Base-by-base conservation (phyloP, 2,329 filamentous ascomycete species). In the Zarea fungicola region DNA sequence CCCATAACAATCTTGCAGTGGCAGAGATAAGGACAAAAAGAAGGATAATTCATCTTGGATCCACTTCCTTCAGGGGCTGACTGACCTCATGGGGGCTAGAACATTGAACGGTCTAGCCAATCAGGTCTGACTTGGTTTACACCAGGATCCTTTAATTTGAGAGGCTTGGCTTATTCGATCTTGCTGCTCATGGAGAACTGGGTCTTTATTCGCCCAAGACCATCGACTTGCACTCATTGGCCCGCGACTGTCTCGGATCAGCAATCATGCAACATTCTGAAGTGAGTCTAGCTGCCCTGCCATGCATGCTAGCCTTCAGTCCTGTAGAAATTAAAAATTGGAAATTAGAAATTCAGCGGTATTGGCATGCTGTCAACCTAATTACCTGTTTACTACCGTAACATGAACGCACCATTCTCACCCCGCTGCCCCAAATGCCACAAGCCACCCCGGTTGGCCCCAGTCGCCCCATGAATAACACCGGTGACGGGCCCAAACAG, bases 211-310 rank as follows among this genome's bases (percentile, higher is more conserved):
- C 16, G 9, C 6, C 9, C 29, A 22, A 19, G 25, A 14, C 19
- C 36, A 19, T 18, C 16, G 21, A 11, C 46, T 19, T 35, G 29
- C 29, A 39, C 46, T n/a, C 37, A 32, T 14, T 32, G 34, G 11
- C 29, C n/a, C 32, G n/a, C 23, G 46, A 32, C 19, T 31, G 18
- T 49, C 46, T 13, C 29, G 31, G 39, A 49, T 49, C 39, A 25
- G 29, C 39, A 42, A 31, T 42, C 29, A 48, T 37, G 34, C 39
- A 10, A 19, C 22, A 34, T 29, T 19, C 23, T 6, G 19, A 13
- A 32, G 44, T 8, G 9, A 29, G 7, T 8, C 8, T 29, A 8
- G 28, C 28, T 29, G 28, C 28, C 28, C 28, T 14, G 28, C 28
- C 8, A 29, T 8, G 28, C 14, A 14, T 8, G 28, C 14, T 29